These are phyloP conservation scores for Leishmania lainsoni DNA, from an alignment of 208 protist species.

Conservation along the genomic window DNA sequence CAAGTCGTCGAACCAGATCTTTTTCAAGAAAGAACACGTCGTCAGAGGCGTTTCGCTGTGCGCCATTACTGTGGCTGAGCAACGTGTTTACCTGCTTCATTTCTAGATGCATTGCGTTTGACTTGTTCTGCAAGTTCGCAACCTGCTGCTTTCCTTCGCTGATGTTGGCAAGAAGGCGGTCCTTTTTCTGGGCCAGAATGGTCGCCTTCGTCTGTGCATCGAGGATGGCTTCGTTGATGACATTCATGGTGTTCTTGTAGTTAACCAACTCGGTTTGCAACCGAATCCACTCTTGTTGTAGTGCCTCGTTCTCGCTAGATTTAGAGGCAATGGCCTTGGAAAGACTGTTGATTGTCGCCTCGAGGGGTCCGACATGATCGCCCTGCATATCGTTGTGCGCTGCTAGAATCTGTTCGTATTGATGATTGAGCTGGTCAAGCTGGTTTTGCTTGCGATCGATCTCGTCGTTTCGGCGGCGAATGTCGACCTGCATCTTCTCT, in stretches of 20 bases:
- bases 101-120: slow-evolving; percentile 91
- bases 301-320: slow-evolving; percentile 87
- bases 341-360: slow-evolving; percentile 96
- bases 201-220: slow-evolving; percentile 86
- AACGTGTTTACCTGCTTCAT: slow-evolving; percentile 94
- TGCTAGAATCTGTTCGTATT: slow-evolving; percentile 89
- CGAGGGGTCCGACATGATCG: slow-evolving; percentile 93
- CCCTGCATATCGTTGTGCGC: slow-evolving; percentile 57
- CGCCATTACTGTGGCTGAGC: slow-evolving; percentile 80
- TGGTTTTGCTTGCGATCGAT: slow-evolving; percentile 97
- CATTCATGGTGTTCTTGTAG: slow-evolving; percentile 89
- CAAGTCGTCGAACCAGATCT: slow-evolving; percentile 86
- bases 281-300: slow-evolving; percentile 96
- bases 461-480: slow-evolving; percentile 94
- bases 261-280: slow-evolving; percentile 95
- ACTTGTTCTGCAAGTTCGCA: slow-evolving; percentile 75
- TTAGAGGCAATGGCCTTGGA: slow-evolving; percentile 92
- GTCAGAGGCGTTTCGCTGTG: slow-evolving; percentile 82
- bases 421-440: slow-evolving; percentile 95
- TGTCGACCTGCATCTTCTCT: slow-evolving; percentile 95
- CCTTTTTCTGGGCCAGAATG: slow-evolving; percentile 91
- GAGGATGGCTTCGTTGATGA: slow-evolving; percentile 87
- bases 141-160: slow-evolving; percentile 82
- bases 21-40: slow-evolving; percentile 93
- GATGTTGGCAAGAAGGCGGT: slow-evolving; percentile 83